phyloP scores from a whole-genome alignment of 306 rosid genomes.

The Lablab purpureus region DNA sequence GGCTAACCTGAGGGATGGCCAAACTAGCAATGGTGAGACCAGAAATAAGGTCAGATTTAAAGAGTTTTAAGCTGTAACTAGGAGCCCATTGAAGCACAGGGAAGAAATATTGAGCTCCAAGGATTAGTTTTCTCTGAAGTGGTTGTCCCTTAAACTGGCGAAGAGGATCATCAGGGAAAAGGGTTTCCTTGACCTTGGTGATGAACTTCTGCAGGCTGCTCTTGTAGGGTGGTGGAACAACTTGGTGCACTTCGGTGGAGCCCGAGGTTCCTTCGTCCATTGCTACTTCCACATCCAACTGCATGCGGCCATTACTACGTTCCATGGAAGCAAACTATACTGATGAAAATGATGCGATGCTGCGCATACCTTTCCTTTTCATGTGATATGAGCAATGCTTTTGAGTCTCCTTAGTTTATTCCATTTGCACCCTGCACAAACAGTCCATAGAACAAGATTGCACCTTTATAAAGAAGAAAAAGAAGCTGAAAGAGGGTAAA shows the following conservation, averaged over 20 bases:
- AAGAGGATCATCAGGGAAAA: constrained; percentile 91
- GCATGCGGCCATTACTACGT: neutral
- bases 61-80: constrained; percentile 62
- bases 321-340: constrained; percentile 17
- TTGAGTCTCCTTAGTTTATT: neutral
- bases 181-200: constrained; percentile 68
- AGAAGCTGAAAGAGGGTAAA: neutral
- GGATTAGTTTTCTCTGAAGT: constrained; percentile 52
- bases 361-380: neutral
- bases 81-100: constrained; percentile 84
- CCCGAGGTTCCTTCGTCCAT: neutral
- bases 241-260: constrained; percentile 59
- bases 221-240: constrained; percentile 68
- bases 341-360: neutral
- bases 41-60: constrained; percentile 78
- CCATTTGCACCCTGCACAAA: neutral
- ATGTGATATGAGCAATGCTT: constrained; percentile 35
- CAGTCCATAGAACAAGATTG: neutral
- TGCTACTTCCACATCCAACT: constrained; percentile 47
- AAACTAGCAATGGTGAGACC: constrained; percentile 94
- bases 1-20: constrained; percentile 88
- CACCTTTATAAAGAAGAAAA: neutral
- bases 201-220: constrained; percentile 57
- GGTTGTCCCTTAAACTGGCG: constrained; percentile 87
- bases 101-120: constrained; percentile 74